phyloP scores from a whole-genome alignment of 1,284 basidiomycete genomes.

The Ceratobasidium sp. region DNA sequence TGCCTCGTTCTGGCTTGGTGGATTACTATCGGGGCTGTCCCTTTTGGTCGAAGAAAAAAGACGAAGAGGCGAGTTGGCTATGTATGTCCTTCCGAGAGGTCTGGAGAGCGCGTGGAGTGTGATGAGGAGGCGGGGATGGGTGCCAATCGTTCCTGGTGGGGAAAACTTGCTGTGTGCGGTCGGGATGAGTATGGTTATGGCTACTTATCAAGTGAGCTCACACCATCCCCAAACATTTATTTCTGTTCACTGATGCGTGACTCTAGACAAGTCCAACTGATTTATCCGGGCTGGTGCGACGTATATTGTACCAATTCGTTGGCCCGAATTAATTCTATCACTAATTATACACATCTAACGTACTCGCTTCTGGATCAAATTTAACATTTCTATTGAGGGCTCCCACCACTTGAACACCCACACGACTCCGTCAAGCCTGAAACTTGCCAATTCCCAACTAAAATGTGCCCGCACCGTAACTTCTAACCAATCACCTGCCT shows the following conservation, averaged over 20 bases:
- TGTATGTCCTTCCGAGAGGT: constrained; percentile 94
- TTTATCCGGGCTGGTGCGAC: constrained; percentile 84
- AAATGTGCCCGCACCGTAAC: constrained; percentile 25
- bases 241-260: constrained; percentile 42
- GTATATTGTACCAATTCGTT: constrained; percentile 90
- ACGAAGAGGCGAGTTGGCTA: constrained; percentile 84
- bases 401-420: constrained; percentile 32
- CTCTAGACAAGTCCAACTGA: constrained; percentile 86
- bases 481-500: constrained; percentile 18
- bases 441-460: constrained; percentile 25
- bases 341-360: neutral
- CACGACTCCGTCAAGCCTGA: constrained; percentile 11
- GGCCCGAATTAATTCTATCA: constrained; percentile 70
- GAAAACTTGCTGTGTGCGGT: constrained; percentile 66
- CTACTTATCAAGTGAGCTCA: constrained; percentile 58
- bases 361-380: neutral
- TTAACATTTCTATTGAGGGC: constrained; percentile 14
- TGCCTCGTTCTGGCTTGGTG: constrained; percentile 77
- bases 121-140: constrained; percentile 76
- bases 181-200: constrained; percentile 93
- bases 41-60: constrained; percentile 88
- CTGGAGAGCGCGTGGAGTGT: constrained; percentile 88
- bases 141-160: constrained; percentile 70
- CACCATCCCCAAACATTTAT: neutral
- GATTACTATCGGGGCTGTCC: constrained; percentile 77